These are phyloP conservation scores for Saturnispora mendoncae DNA, from an alignment of 805 yeast species.

Conservation along the genomic window DNA sequence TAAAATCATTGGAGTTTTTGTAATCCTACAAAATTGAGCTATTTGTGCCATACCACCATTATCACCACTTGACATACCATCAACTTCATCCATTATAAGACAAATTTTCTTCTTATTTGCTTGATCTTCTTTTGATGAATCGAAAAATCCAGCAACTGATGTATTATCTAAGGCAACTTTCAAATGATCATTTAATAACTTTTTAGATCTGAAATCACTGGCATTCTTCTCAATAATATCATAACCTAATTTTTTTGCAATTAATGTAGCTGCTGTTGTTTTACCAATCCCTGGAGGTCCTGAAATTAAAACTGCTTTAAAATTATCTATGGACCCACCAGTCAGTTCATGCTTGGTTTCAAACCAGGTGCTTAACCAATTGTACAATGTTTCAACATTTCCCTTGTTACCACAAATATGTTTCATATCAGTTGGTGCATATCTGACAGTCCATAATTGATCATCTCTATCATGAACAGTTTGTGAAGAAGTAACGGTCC, in stretches of 20 bases:
- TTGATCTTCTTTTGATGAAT: conserved; percentile 18
- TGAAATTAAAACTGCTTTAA: conserved; percentile 75
- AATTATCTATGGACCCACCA: conserved; percentile 55
- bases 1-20: conserved; percentile 82
- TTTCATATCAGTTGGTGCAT: conserved; percentile 69
- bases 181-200: conserved; percentile 57
- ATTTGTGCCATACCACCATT: conserved; percentile 97
- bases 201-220: conserved; percentile 83
- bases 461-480: conserved; percentile 19
- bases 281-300: conserved; percentile 88
- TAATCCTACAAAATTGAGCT: conserved; percentile 75
- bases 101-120: conserved; percentile 48
- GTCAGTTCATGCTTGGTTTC: conserved; percentile 41
- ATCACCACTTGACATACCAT: conserved; percentile 99
- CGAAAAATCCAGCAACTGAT: conserved; percentile 73
- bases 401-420: conserved; percentile 92
- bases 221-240: conserved; percentile 76
- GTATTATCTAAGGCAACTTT: conserved; percentile 70
- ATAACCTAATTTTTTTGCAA: conserved; percentile 60
- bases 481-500: conserved; percentile 11
- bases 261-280: conserved; percentile 71
- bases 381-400: conserved; percentile 51
- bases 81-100: conserved; percentile 96
- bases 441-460: conserved; percentile 85
- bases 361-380: conserved; percentile 79